Evolutionary conservation across 495 filamentous ascomycete species (phyloP).

Genomic region (Neurospora sp.): DNA sequence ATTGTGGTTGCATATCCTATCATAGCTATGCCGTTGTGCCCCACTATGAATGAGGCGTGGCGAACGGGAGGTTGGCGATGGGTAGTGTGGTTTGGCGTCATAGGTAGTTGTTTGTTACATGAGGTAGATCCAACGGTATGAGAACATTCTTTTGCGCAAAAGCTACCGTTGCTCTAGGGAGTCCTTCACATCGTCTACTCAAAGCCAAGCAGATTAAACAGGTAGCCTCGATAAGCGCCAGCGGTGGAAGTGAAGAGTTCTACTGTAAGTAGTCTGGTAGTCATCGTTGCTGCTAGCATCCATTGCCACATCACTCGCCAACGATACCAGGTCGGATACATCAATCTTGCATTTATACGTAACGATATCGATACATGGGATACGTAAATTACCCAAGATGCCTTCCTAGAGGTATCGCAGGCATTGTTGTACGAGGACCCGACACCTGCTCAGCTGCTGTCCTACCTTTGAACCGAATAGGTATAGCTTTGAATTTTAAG

Average conservation of each 20-base stretch:
- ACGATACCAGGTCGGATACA: neutral
- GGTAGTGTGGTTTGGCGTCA: neutral
- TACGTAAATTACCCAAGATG: neutral
- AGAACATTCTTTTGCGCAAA: neutral
- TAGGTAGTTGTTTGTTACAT: neutral
- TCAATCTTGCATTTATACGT: neutral
- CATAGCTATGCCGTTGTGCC: neutral
- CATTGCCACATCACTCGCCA: neutral
- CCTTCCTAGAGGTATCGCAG: neutral
- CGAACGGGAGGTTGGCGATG: neutral
- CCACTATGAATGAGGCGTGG: neutral
- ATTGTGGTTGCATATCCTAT: too few relatives aligned
- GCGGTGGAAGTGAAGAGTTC: neutral
- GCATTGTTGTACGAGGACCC: neutral
- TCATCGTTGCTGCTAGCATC: neutral
- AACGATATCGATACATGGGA: neutral
- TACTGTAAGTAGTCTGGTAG: neutral
- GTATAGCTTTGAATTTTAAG: neutral
- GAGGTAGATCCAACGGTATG: neutral
- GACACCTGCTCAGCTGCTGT: neutral
- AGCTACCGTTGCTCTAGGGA: neutral
- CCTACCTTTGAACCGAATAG: neutral
- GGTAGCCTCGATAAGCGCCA: neutral
- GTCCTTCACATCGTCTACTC: neutral
- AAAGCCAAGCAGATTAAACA: neutral